phyloP scores from a whole-genome alignment of 2,329 filamentous ascomycete genomes.

The Aspergillus awamori region DNA sequence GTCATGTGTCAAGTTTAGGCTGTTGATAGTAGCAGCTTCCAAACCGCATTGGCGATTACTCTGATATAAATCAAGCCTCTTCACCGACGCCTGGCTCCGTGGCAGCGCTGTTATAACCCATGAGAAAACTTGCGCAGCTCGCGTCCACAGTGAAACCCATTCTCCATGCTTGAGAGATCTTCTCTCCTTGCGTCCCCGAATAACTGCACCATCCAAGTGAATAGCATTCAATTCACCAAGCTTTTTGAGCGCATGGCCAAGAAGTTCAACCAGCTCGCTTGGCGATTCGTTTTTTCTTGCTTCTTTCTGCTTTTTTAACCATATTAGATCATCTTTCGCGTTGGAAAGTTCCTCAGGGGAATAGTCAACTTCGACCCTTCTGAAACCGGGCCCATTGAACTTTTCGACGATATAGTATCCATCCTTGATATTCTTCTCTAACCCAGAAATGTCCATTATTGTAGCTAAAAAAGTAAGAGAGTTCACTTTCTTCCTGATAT shows the following conservation, averaged over 20 bases:
- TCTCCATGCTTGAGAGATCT: not conserved
- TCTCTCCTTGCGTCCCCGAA: slow-evolving; percentile 1
- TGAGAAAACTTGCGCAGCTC: slow-evolving; percentile 11
- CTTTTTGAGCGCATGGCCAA: slow-evolving; percentile 2
- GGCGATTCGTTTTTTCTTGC: not conserved
- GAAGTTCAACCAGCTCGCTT: slow-evolving; percentile 6
- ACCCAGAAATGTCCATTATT: not conserved
- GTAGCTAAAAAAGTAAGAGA: slow-evolving; percentile 12
- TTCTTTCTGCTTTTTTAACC: slow-evolving; percentile 8
- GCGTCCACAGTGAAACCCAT: slow-evolving; percentile 5
- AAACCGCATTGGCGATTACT: slow-evolving; percentile 7
- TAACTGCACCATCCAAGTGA: slow-evolving; percentile 3
- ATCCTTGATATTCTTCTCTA: not conserved
- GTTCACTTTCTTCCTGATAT: not conserved
- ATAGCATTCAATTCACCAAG: slow-evolving; percentile 10
- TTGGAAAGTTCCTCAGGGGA: slow-evolving; percentile 3
- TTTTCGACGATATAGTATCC: not conserved
- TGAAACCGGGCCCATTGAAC: not conserved
- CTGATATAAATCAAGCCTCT: slow-evolving; percentile 9
- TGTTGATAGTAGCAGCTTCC: slow-evolving; percentile 1
- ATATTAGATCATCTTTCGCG: slow-evolving; percentile 1
- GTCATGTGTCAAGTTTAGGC: not conserved
- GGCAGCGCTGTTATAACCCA: slow-evolving; percentile 9
- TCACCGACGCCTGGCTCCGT: not conserved
- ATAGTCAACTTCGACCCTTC: not conserved